Percentiles rank a stretch among this genome's conserved stretches.
Conservation (phyloP, 2,329 filamentous ascomycete genomes). For the Alternaria viburni region DNA sequence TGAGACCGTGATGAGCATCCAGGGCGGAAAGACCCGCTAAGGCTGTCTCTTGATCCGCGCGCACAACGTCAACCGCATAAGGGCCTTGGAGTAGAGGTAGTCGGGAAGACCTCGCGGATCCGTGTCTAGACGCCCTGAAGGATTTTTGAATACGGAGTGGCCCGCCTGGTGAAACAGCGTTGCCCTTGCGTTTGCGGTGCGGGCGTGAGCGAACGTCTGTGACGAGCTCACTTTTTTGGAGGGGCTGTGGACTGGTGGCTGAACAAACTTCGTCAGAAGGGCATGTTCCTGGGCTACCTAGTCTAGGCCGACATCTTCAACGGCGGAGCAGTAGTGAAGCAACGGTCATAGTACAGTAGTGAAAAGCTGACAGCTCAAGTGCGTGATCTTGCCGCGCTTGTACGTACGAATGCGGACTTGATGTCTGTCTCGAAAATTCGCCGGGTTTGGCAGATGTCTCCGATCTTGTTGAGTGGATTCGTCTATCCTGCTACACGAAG, state of each 20-base stretch:
- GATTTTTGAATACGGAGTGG: not conserved
- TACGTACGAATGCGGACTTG: not conserved
- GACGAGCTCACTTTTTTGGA: not conserved
- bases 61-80: not conserved
- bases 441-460: not conserved
- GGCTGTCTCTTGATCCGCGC: slow-evolving; percentile 2
- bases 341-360: slow-evolving; percentile 5
- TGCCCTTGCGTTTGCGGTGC: not conserved
- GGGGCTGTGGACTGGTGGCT: not conserved
- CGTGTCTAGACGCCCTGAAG: not conserved
- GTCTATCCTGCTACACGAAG: slow-evolving; percentile 2
- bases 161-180: not conserved
- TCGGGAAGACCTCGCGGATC: not conserved
- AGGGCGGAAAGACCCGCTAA: not conserved
- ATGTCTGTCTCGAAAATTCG: not conserved
- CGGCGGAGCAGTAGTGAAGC: slow-evolving; percentile 8
- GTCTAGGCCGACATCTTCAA: not conserved
- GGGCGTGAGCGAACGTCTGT: not conserved
- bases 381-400: not conserved
- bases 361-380: slow-evolving; percentile 1
- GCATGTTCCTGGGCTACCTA: slow-evolving; percentile 2
- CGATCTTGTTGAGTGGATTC: slow-evolving; percentile 4
- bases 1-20: not conserved
- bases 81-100: not conserved
- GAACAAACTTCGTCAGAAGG: slow-evolving; percentile 1